phyloP scores from a whole-genome alignment of 2,329 filamentous ascomycete species.

The Tolypocladium inflatum region DNA sequence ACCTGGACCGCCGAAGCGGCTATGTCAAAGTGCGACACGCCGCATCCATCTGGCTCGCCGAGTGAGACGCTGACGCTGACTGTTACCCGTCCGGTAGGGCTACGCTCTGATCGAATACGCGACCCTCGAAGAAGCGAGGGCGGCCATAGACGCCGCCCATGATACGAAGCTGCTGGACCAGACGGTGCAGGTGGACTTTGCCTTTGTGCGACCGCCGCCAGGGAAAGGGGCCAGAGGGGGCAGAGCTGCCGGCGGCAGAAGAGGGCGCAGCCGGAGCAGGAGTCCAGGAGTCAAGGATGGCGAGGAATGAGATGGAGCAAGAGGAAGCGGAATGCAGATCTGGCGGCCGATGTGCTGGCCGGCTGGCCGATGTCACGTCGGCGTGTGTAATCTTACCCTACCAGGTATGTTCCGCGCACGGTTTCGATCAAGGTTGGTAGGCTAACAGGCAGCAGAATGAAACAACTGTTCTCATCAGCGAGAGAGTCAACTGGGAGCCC shows the following conservation, averaged over 20 bases:
- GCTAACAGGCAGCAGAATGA: not conserved
- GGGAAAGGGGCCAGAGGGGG: constrained; percentile 31
- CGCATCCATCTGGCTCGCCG: not conserved
- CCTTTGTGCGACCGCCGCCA: constrained; percentile 72
- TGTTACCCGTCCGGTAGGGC: constrained; percentile 41
- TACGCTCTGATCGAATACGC: constrained; percentile 81
- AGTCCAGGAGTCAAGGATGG: constrained; percentile 33
- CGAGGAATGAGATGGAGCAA: constrained; percentile 11
- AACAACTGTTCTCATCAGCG: not conserved
- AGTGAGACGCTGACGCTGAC: not conserved
- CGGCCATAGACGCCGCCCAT: constrained; percentile 75
- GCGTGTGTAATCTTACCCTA: not conserved
- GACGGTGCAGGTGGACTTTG: constrained; percentile 73
- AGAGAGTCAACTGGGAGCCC: not conserved
- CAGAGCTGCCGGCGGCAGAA: constrained; percentile 27
- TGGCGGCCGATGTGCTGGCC: not conserved
- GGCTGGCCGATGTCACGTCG: constrained; percentile 4
- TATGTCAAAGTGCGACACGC: constrained; percentile 63
- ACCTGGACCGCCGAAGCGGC: constrained; percentile 71
- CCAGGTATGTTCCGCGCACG: not conserved
- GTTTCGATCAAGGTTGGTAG: not conserved
- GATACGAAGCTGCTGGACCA: constrained; percentile 71
- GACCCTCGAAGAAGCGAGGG: constrained; percentile 67
- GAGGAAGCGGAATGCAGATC: not conserved
- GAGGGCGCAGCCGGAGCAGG: constrained; percentile 38